phyloP scores from a whole-genome alignment of 805 yeast genomes.

The Sugiyamaella chiloensis region DNA sequence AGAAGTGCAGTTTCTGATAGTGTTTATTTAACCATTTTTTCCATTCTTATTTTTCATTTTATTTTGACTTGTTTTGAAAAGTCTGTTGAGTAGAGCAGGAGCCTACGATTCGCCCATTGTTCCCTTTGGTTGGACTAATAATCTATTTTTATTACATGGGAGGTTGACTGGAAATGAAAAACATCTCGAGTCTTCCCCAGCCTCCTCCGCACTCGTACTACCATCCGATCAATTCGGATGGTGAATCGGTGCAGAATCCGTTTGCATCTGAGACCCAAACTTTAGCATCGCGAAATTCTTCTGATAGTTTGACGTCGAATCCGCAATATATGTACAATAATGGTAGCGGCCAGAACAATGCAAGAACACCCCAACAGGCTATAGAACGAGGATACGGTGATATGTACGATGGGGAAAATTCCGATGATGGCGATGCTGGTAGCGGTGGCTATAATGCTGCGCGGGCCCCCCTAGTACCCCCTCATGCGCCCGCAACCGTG shows the following conservation, averaged over 20 bases:
- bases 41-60: too few relatives aligned
- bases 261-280: slow-evolving; percentile 30
- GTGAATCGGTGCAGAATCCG: slow-evolving; percentile 27
- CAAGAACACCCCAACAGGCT: slow-evolving; percentile 10
- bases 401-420: slow-evolving; percentile 3
- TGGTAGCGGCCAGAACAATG: slow-evolving; percentile 3
- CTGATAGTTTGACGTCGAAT: slow-evolving; percentile 9
- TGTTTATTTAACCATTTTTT: too few relatives aligned
- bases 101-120: too few relatives aligned
- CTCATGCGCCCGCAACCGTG: slow-evolving; percentile 5
- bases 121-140: too few relatives aligned
- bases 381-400: slow-evolving; percentile 15
- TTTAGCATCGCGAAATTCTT: slow-evolving; percentile 22
- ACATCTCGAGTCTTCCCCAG: slow-evolving; percentile 6
- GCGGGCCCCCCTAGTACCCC: slow-evolving; percentile 8
- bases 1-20: too few relatives aligned
- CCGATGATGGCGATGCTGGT: background rate
- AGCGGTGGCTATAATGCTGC: slow-evolving; percentile 3
- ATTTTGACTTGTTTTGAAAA: too few relatives aligned
- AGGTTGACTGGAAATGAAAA: slow-evolving; percentile 2
- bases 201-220: slow-evolving; percentile 9
- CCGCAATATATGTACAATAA: slow-evolving; percentile 8
- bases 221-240: slow-evolving; percentile 7
- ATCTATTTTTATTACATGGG: too few relatives aligned
- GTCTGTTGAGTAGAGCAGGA: too few relatives aligned